These are phyloP conservation scores for Dryadomyces quercus-mongolicae DNA, from an alignment of 2,329 filamentous ascomycete genomes.

Conservation along the genomic window DNA sequence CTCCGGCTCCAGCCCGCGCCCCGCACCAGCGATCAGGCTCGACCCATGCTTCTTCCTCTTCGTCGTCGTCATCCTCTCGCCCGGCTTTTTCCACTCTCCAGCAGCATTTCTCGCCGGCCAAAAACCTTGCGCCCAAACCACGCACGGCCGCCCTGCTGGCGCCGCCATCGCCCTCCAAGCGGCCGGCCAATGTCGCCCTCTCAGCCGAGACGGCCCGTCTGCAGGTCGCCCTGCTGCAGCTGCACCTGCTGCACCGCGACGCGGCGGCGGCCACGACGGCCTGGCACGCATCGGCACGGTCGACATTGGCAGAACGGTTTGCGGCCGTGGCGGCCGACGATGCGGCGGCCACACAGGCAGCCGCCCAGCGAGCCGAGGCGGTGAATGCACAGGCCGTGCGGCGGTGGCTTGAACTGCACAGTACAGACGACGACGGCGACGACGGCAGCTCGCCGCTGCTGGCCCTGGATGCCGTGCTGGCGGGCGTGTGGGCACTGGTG, in stretches of 20 bases:
- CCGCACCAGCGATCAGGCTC: background rate
- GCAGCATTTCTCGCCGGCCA: slow-evolving; percentile 56
- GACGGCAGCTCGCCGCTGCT: slow-evolving; percentile 27
- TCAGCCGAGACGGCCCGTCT: slow-evolving; percentile 45
- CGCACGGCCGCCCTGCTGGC: slow-evolving; percentile 45
- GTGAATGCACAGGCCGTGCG: slow-evolving; percentile 40
- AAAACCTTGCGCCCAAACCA: slow-evolving; percentile 48
- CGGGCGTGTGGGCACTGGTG: slow-evolving; percentile 41
- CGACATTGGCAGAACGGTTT: slow-evolving; percentile 32
- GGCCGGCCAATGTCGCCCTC: slow-evolving; percentile 46
- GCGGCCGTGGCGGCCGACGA: slow-evolving; percentile 22
- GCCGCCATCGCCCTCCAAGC: slow-evolving; percentile 48
- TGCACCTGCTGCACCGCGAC: slow-evolving; percentile 51
- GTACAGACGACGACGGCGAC: slow-evolving; percentile 17
- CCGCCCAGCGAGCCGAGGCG: slow-evolving; percentile 33
- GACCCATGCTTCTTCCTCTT: background rate
- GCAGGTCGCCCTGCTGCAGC: slow-evolving; percentile 53
- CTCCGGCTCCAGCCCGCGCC: background rate
- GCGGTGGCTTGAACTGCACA: slow-evolving; percentile 30
- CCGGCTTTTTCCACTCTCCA: slow-evolving; percentile 51
- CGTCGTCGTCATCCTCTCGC: slow-evolving; percentile 23
- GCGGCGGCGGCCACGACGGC: slow-evolving; percentile 25
- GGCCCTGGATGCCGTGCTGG: slow-evolving; percentile 42
- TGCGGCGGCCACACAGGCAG: slow-evolving; percentile 18
- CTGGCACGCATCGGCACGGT: slow-evolving; percentile 46